Base-by-base conservation (phyloP, 2,329 filamentous ascomycete species). In the Claviceps pusilla region DNA sequence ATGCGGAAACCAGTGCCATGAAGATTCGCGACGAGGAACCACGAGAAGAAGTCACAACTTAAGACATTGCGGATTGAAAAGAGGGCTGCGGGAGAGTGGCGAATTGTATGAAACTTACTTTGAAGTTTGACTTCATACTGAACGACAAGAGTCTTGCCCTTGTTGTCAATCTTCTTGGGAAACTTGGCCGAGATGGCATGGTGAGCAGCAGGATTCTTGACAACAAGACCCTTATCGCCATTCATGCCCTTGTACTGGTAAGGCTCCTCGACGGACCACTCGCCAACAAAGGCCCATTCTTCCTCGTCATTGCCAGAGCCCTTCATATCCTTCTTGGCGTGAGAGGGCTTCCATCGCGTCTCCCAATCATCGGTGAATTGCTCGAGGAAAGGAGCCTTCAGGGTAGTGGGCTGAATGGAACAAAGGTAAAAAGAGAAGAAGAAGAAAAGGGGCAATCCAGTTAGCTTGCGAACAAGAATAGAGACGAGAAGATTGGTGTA, bases 101-200 rank as follows among this genome's bases (percentile, higher is more conserved):
- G 9, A 35, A 35, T 10, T 35, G 33, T 35, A 10, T 35, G 33
- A 37, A 28, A 50, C 86, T 73, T 79, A 94, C 88, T 89, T 76
- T 98, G 93, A 61, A 96, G 87, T 82, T 98, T 98, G 69, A 97
- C 93, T 72, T 98, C 93, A 69, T 98, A 98, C 75, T 98, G 93
- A 53, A 98, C 89, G 62, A 98, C 93, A 52, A 98, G 81, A 57
- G 89, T 87, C 79, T 98, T 95, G 75, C 80, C 89, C 82, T 91
- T 97, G 82, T 94, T 93, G 74, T 96, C 86, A 67, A 98, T 87
- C 74, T 87, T 86, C 79, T 94, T 89, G 69, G 87, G 83, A 77
- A 98, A 97, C 75, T 97, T 97, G 75, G 93, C 89, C 51, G 93
- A 98, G 72, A 98, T 98, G 76, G 93, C 93, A 74, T 98, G 93